These are phyloP conservation scores for Marchantia paleacea DNA, from an alignment of 225 moss, liverwort and hornwort species.

Conservation along the genomic window DNA sequence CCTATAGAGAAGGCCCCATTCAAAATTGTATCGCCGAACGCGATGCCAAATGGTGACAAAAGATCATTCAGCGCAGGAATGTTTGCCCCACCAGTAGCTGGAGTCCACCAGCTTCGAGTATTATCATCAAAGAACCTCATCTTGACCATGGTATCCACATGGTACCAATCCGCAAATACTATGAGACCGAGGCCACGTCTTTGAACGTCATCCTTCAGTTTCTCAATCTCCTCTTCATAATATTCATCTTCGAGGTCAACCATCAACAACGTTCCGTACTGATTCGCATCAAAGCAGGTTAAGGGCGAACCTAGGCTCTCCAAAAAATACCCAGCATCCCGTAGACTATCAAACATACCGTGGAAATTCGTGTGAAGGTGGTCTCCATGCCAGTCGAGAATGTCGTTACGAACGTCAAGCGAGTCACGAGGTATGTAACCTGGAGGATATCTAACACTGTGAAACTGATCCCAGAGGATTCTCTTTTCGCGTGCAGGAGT, in stretches of 20 bases:
- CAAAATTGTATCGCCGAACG: constrained; percentile 86
- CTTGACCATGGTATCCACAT: constrained; percentile 94
- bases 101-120: constrained; percentile 98
- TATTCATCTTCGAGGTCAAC: constrained; percentile 97
- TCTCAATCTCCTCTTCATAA: constrained; percentile 77
- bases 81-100: constrained; percentile 91
- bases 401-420: constrained; percentile 83
- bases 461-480: constrained; percentile 94
- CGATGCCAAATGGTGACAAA: constrained; percentile 87
- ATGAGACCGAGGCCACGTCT: constrained; percentile 73
- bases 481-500: constrained; percentile 80
- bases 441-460: constrained; percentile 86
- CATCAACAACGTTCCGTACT: constrained; percentile 90
- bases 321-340: constrained; percentile 79
- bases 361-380: constrained; percentile 90
- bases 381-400: constrained; percentile 93
- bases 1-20: constrained; percentile 83
- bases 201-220: constrained; percentile 78
- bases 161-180: constrained; percentile 96
- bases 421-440: constrained; percentile 92
- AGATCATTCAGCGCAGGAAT: constrained; percentile 88
- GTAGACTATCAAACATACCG: constrained; percentile 85
- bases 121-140: constrained; percentile 98
- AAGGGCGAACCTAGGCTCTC: constrained; percentile 83
- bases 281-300: constrained; percentile 89